Percentiles rank a stretch among this genome's conserved stretches.
phyloP scores from a whole-genome alignment of 441 rosid genomes.

The Omphalea diandra region DNA sequence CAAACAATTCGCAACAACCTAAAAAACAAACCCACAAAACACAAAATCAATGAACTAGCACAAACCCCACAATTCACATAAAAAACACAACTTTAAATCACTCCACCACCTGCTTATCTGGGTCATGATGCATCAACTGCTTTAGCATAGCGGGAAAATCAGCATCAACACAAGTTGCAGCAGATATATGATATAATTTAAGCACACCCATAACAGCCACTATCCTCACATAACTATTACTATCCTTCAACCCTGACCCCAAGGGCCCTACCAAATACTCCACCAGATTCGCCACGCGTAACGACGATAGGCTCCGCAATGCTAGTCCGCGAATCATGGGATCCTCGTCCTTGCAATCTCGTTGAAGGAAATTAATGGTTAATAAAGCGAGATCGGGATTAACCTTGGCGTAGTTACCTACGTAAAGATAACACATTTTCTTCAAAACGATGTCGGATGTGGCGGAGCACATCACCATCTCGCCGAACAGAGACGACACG shows the following conservation, averaged over 20 bases:
- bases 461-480: conserved; percentile 99
- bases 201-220: conserved; percentile 87
- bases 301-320: conserved; percentile 75
- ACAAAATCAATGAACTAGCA: background rate
- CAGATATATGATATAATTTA: conserved; percentile 86
- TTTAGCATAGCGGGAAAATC: conserved; percentile 73
- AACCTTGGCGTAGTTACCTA: conserved; percentile 93
- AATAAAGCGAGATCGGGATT: conserved; percentile 91
- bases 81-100: conserved; percentile 6
- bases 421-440: conserved; percentile 99
- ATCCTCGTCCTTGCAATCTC: conserved; percentile 95
- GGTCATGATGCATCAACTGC: conserved; percentile 79
- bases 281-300: conserved; percentile 80
- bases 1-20: conserved; percentile 93
- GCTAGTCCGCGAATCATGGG: conserved; percentile 99
- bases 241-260: conserved; percentile 74
- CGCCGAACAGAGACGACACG: conserved; percentile 92
- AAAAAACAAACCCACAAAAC: conserved; percentile 9
- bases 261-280: conserved; percentile 97
- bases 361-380: conserved; percentile 92
- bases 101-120: conserved; percentile 76
- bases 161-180: conserved; percentile 76
- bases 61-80: background rate
- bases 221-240: conserved; percentile 76
- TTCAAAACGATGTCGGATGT: conserved; percentile 94